Evolutionary conservation across 2,329 filamentous ascomycete genomes (phyloP).

Genomic region (Pseudodiploospora longispora): DNA sequence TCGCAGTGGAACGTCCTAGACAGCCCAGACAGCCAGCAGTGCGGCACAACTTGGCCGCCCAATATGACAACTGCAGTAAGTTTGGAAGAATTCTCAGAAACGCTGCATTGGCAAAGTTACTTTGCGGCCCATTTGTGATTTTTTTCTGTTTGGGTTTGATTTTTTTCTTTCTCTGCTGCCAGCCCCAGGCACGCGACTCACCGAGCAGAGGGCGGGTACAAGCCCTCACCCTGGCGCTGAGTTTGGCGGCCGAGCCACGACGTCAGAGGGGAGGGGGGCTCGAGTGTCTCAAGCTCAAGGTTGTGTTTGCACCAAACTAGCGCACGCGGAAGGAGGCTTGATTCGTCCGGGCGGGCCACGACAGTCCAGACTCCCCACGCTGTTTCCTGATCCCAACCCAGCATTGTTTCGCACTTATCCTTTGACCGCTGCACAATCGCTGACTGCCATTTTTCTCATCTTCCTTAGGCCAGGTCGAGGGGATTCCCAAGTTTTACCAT

Average conservation of each 20-base stretch:
- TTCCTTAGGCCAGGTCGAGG: conserved; percentile 27
- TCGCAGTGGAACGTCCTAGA: no score
- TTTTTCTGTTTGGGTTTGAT: no score
- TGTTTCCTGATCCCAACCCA: conserved; percentile 8
- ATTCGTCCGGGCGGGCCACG: conserved; percentile 18
- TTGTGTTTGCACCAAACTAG: conserved; percentile 22
- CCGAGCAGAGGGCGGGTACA: no score
- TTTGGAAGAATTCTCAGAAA: conserved; percentile 6
- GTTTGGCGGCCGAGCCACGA: conserved; percentile 13
- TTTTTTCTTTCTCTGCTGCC: no score
- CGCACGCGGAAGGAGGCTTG: conserved; percentile 18
- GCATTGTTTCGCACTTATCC: conserved; percentile 4
- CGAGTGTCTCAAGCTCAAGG: conserved; percentile 24
- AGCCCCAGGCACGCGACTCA: no score
- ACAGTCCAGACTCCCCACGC: conserved; percentile 9
- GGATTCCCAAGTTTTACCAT: conserved; percentile 32
- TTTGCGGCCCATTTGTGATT: no score
- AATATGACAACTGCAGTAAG: conserved; percentile 32
- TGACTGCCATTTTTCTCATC: conserved; percentile 9
- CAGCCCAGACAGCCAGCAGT: neutral
- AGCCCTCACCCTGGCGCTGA: conserved; percentile 7
- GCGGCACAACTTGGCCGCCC: neutral
- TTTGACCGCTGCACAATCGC: conserved; percentile 14
- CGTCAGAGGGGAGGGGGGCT: conserved; percentile 24
- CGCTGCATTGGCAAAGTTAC: no score